phyloP scores from a whole-genome alignment of 768 basidiomycete genomes.

The Mycena belliarum region DNA sequence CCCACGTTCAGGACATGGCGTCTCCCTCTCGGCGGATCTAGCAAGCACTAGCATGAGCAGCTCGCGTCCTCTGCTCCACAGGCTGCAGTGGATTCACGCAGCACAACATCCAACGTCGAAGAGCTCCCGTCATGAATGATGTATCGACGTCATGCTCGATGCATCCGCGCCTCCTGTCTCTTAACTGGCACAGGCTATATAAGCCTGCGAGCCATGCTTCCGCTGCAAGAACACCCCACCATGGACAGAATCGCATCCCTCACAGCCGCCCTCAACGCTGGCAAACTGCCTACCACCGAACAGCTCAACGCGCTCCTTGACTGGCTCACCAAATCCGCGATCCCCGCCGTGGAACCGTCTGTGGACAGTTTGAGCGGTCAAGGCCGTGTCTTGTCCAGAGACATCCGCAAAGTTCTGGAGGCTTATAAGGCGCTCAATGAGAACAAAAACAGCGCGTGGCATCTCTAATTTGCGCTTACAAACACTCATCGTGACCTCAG shows the following conservation, averaged over 20 bases:
- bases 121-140: not conserved
- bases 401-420: slow-evolving; percentile 52
- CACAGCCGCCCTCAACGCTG: slow-evolving; percentile 67
- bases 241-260: slow-evolving; percentile 66
- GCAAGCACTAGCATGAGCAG: no score
- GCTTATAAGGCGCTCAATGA: slow-evolving; percentile 56
- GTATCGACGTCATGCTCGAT: not conserved
- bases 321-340: slow-evolving; percentile 50
- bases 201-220: not conserved
- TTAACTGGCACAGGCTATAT: not conserved
- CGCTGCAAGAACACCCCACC: not conserved
- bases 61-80: no score
- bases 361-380: slow-evolving; percentile 52
- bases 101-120: no score
- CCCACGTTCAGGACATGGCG: no score
- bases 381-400: slow-evolving; percentile 52
- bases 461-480: no score
- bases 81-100: no score
- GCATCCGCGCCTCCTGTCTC: not conserved
- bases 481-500: slow-evolving; percentile 35
- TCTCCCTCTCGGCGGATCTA: no score
- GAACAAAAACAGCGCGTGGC: slow-evolving; percentile 57
- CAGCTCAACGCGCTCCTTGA: slow-evolving; percentile 58
- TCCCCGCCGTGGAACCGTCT: slow-evolving; percentile 46
- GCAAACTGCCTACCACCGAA: slow-evolving; percentile 65